Conservation (phyloP, 2,329 filamentous ascomycete species). For the Nothomitra cinnamomea region DNA sequence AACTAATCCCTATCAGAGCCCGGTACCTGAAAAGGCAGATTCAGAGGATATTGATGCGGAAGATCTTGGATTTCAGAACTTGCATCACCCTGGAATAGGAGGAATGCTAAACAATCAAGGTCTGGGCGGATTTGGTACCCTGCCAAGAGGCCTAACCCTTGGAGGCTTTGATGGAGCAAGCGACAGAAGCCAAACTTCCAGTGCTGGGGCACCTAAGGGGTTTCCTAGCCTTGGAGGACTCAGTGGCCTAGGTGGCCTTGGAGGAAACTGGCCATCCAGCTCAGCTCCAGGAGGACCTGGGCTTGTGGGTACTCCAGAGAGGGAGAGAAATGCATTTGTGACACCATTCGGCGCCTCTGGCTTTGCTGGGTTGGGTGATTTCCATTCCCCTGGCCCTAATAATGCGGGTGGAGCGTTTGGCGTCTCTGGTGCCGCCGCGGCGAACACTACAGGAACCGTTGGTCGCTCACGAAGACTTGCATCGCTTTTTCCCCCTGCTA, state of each 20-base stretch:
- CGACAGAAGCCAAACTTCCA: slow-evolving; percentile 86
- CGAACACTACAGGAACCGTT: slow-evolving; percentile 44
- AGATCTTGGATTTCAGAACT: slow-evolving; percentile 34
- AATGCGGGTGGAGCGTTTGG: slow-evolving; percentile 51
- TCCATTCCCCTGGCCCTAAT: slow-evolving; percentile 57
- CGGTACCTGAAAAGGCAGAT: slow-evolving; percentile 54
- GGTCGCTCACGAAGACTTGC: slow-evolving; percentile 68
- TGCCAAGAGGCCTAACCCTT: slow-evolving; percentile 12
- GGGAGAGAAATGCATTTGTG: slow-evolving; percentile 34
- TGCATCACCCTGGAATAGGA: slow-evolving; percentile 33
- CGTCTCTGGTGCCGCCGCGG: slow-evolving; percentile 30
- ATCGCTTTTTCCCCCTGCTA: slow-evolving; percentile 70
- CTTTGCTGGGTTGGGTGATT: slow-evolving; percentile 59
- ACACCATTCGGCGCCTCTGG: slow-evolving; percentile 41
- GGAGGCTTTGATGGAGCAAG: slow-evolving; percentile 45
- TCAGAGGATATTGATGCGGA: slow-evolving; percentile 42
- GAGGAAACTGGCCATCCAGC: slow-evolving; percentile 28
- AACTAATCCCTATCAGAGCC: slow-evolving; percentile 92
- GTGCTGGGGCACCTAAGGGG: slow-evolving; percentile 55
- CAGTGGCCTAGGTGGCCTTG: slow-evolving; percentile 30
- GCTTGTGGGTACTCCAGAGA: slow-evolving; percentile 56
- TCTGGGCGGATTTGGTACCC: slow-evolving; percentile 35
- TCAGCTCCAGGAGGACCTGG: slow-evolving; percentile 42
- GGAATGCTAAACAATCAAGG: slow-evolving; percentile 33
- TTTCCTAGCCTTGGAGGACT: slow-evolving; percentile 47